These are phyloP conservation scores for Aristolochia contorta DNA, from an alignment of 164 flowering plant species.

Conservation along the genomic window DNA sequence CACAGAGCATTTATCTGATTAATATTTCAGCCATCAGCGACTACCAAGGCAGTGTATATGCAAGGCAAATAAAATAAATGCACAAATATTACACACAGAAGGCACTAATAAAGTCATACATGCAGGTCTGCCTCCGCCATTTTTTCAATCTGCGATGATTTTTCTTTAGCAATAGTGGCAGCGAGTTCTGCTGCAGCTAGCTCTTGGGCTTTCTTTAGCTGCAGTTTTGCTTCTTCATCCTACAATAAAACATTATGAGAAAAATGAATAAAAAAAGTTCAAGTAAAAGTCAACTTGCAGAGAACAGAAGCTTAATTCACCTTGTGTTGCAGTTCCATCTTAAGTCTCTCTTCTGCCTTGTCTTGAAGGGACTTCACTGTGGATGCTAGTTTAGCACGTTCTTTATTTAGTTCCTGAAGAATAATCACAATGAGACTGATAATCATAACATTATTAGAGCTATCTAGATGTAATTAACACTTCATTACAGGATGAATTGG, in stretches of 20 bases:
- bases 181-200: slow-evolving; percentile 74
- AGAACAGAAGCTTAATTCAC: slow-evolving; percentile 17
- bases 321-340: slow-evolving; percentile 71
- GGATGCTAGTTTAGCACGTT: slow-evolving; percentile 62
- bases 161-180: slow-evolving; percentile 83
- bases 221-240: slow-evolving; percentile 66
- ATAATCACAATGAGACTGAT: background rate
- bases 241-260: slow-evolving; percentile 21
- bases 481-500: background rate
- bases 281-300: background rate
- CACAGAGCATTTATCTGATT: slow-evolving; percentile 83
- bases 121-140: slow-evolving; percentile 89
- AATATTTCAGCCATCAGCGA: background rate
- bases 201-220: slow-evolving; percentile 58
- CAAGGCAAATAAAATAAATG: too few relatives aligned
- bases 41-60: too few relatives aligned
- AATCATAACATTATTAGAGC: too few relatives aligned
- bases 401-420: slow-evolving; percentile 73
- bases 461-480: background rate
- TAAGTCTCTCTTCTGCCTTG: slow-evolving; percentile 67
- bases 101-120: slow-evolving; percentile 30
- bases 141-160: slow-evolving; percentile 85
- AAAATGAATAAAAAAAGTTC: background rate
- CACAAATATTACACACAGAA: background rate
- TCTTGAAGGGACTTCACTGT: slow-evolving; percentile 71